Conservation (phyloP, 2,329 filamentous ascomycete species). For the Rasamsonia emersonii region DNA sequence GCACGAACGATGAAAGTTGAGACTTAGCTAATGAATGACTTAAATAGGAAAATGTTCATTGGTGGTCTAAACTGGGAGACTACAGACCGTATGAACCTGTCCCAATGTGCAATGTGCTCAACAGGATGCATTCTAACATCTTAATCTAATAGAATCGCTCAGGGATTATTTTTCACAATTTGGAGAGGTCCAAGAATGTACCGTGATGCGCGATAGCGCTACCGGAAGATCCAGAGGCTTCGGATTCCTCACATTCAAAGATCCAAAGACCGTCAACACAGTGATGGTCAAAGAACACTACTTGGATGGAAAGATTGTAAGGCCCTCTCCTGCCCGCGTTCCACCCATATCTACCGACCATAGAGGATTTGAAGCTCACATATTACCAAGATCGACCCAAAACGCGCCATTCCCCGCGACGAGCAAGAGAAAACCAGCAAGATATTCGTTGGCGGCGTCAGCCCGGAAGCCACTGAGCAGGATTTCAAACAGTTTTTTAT, state of each 20-base stretch:
- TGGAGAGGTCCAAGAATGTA: constrained; percentile 94
- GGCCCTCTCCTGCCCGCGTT: constrained; percentile 29
- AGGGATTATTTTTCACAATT: constrained; percentile 97
- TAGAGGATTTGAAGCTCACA: constrained; percentile 15
- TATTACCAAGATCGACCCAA: constrained; percentile 75
- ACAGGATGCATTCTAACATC: constrained; percentile 18
- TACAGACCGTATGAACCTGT: constrained; percentile 70
- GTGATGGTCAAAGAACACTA: constrained; percentile 99
- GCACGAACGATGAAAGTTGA: constrained; percentile 10
- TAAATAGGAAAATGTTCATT: constrained; percentile 95
- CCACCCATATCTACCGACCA: constrained; percentile 1
- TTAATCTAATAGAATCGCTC: constrained; percentile 66
- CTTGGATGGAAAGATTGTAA: constrained; percentile 94
- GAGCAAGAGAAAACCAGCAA: constrained; percentile 98
- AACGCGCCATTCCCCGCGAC: constrained; percentile 91
- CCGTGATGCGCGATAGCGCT: constrained; percentile 95
- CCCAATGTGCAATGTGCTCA: constrained; percentile 2
- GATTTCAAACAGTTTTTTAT: constrained; percentile 97
- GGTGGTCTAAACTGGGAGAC: constrained; percentile 98
- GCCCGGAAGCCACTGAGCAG: constrained; percentile 90
- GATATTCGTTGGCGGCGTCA: constrained; percentile 96
- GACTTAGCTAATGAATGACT: constrained; percentile 29
- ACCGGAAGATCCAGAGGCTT: constrained; percentile 92
- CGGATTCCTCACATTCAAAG: constrained; percentile 94
- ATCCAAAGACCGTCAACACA: constrained; percentile 94